phyloP scores from a whole-genome alignment of 1,284 basidiomycete species.

The Bondarzewia mesenterica region DNA sequence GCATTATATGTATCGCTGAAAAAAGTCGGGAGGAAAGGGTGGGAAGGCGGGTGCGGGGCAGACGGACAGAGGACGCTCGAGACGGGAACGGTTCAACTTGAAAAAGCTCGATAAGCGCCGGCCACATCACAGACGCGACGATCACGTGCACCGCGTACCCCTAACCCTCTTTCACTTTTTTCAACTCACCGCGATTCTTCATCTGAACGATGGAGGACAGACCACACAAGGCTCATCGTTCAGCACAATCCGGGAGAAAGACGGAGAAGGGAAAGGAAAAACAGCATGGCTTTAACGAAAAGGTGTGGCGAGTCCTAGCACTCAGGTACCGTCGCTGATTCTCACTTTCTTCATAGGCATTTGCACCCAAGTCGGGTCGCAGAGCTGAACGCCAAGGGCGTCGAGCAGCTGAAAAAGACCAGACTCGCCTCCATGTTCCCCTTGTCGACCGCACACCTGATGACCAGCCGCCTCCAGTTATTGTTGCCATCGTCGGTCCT shows the following conservation, averaged over 20 bases:
- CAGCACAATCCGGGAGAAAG: slow-evolving; percentile 65
- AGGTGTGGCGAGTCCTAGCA: slow-evolving; percentile 41
- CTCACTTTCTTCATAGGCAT: slow-evolving; percentile 54
- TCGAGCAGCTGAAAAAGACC: slow-evolving; percentile 88
- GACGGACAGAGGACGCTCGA: not conserved
- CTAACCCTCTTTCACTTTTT: not conserved
- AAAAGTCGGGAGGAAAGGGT: not conserved
- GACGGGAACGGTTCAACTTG: not conserved
- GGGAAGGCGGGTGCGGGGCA: not conserved
- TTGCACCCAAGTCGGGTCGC: slow-evolving; percentile 87
- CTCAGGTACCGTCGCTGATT: not conserved
- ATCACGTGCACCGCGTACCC: slow-evolving; percentile 17
- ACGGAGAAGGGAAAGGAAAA: slow-evolving; percentile 64
- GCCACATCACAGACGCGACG: slow-evolving; percentile 15
- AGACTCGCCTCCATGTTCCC: slow-evolving; percentile 93
- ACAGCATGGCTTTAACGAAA: slow-evolving; percentile 81
- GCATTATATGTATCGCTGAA: slow-evolving; percentile 9
- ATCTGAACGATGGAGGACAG: slow-evolving; percentile 48
- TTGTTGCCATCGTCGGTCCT: slow-evolving; percentile 96
- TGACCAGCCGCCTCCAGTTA: slow-evolving; percentile 87
- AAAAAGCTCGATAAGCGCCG: not conserved
- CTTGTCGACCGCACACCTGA: slow-evolving; percentile 92
- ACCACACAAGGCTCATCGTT: slow-evolving; percentile 72
- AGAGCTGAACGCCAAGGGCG: slow-evolving; percentile 85
- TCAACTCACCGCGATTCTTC: not conserved